phyloP scores from a whole-genome alignment of 2,329 filamentous ascomycete genomes.

The Leptographium procerum region DNA sequence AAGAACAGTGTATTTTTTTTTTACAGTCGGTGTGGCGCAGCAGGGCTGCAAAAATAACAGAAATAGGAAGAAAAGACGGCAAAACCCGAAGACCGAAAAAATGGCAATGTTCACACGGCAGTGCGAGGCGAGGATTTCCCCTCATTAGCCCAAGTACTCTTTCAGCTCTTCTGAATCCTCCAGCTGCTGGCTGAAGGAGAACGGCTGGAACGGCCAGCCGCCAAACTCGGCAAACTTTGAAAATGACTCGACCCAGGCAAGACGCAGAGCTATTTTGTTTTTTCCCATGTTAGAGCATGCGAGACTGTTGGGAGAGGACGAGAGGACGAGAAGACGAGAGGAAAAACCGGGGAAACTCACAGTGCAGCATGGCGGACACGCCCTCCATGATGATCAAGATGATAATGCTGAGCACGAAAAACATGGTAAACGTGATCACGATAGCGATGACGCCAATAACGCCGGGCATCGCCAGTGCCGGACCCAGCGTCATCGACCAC shows the following conservation, averaged over 20 bases:
- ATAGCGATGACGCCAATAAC: constrained; percentile 65
- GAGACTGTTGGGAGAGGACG: too few species aligned
- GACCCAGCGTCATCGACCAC: constrained; percentile 88
- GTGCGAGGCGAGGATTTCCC: not conserved
- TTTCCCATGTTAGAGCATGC: constrained; percentile 1
- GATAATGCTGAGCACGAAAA: constrained; percentile 64
- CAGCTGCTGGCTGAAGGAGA: constrained; percentile 73
- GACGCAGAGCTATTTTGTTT: constrained; percentile 41
- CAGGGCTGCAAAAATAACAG: not conserved
- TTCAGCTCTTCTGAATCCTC: constrained; percentile 65
- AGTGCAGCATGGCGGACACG: constrained; percentile 87
- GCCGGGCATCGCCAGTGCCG: constrained; percentile 57
- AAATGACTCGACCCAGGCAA: constrained; percentile 97
- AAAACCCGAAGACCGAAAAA: not conserved
- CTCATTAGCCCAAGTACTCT: constrained; percentile 39
- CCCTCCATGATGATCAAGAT: constrained; percentile 92
- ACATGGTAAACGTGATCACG: constrained; percentile 72
- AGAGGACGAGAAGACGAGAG: not conserved
- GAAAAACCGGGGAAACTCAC: constrained; percentile 12
- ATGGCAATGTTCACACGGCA: not conserved
- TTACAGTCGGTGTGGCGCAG: not conserved
- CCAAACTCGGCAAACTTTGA: constrained; percentile 94
- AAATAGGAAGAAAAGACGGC: not conserved
- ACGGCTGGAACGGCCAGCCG: constrained; percentile 76
- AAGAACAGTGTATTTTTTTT: not conserved